Conservation (phyloP, 306 rosid genomes). For the Fragaria iinumae region DNA sequence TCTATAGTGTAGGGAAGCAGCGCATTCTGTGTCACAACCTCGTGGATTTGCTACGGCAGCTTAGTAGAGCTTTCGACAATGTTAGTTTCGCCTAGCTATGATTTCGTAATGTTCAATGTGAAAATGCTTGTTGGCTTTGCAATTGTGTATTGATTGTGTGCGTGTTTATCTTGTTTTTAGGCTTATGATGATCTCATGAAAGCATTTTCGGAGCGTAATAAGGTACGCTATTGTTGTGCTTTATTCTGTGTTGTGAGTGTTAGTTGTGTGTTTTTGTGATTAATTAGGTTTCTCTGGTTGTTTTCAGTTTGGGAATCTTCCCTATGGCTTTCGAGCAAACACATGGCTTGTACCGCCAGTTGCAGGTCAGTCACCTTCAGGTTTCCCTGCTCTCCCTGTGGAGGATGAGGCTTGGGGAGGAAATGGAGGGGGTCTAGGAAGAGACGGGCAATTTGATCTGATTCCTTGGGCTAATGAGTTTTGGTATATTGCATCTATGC, state of each 20-base stretch:
- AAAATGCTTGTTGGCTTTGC: neutral
- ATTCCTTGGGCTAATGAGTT: slow-evolving; percentile 88
- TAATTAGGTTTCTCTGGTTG: slow-evolving; percentile 12
- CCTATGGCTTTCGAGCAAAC: slow-evolving; percentile 92
- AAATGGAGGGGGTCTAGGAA: slow-evolving; percentile 92
- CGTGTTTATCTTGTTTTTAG: slow-evolving; percentile 41
- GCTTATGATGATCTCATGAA: slow-evolving; percentile 80
- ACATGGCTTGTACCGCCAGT: slow-evolving; percentile 97
- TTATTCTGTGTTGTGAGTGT: neutral
- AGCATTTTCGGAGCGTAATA: slow-evolving; percentile 87
- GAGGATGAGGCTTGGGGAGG: slow-evolving; percentile 97
- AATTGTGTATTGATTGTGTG: neutral
- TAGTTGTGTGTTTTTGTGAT: neutral
- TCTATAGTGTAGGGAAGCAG: slow-evolving; percentile 78
- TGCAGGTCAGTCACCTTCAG: slow-evolving; percentile 62
- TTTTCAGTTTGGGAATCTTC: slow-evolving; percentile 91
- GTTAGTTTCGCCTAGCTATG: slow-evolving; percentile 36
- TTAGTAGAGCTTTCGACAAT: slow-evolving; percentile 85
- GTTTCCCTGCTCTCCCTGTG: slow-evolving; percentile 72
- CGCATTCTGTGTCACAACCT: slow-evolving; percentile 79
- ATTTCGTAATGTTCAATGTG: neutral
- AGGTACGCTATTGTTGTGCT: slow-evolving; percentile 45
- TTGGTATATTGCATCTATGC: slow-evolving; percentile 77
- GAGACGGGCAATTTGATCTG: slow-evolving; percentile 70
- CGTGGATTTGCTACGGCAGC: slow-evolving; percentile 84